Conservation (phyloP, 805 yeast genomes). For the Cyberlindnera mrakii region DNA sequence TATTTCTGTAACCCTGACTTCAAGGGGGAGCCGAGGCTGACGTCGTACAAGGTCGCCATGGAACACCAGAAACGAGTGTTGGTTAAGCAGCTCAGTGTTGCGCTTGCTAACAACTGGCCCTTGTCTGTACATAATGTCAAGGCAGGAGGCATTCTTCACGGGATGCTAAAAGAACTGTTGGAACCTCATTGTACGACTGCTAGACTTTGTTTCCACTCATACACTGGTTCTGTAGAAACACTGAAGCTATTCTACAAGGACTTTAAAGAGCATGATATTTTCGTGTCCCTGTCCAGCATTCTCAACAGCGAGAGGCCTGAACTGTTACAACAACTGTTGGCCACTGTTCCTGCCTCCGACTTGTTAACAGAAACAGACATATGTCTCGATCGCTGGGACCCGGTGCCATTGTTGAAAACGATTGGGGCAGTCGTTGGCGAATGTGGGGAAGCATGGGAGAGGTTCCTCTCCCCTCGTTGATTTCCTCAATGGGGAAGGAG, state of each 20-base stretch:
- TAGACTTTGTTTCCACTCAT: conserved; percentile 71
- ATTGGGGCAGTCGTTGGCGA: neutral
- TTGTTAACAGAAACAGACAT: conserved; percentile 21
- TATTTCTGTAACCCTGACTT: conserved; percentile 35
- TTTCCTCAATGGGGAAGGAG: too few species aligned
- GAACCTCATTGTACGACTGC: conserved; percentile 19
- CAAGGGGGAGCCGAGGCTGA: conserved; percentile 18
- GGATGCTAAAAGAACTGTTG: conserved; percentile 28
- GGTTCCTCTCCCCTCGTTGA: neutral
- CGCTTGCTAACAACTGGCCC: conserved; percentile 40
- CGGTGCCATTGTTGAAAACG: neutral
- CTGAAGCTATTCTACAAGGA: conserved; percentile 38
- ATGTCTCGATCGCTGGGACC: conserved; percentile 12
- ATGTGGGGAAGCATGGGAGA: neutral
- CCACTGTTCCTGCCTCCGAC: conserved; percentile 1
- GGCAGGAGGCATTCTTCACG: conserved; percentile 58
- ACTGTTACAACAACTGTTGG: neutral
- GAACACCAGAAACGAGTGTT: conserved; percentile 62
- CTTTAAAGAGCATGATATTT: conserved; percentile 9
- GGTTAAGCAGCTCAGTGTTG: conserved; percentile 44
- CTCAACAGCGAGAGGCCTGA: conserved; percentile 8
- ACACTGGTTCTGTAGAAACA: conserved; percentile 75
- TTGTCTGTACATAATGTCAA: conserved; percentile 84
- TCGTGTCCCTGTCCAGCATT: conserved; percentile 9
- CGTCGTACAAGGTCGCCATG: conserved; percentile 50